Evolutionary conservation across 192 early-diverging fungal species (phyloP), one percentile per base, ranked within the genome.

Genomic region (Mortierella claussenii): DNA sequence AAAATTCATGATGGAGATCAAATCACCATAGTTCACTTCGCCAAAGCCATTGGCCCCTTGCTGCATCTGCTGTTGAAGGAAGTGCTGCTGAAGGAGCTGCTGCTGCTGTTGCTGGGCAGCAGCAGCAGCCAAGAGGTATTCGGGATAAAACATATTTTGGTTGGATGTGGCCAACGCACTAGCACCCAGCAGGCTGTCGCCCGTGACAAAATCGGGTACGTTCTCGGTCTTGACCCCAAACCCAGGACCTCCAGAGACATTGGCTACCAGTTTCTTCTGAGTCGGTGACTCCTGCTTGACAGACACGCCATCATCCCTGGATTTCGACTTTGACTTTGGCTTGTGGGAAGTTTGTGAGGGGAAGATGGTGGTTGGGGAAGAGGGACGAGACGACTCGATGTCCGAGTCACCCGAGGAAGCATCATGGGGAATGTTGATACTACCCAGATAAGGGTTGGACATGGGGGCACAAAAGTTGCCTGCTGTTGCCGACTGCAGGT

Each of bases 391-490:
- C 3, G 63, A 55, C 44, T 76, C 73, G 34, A 67, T 62, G 37
- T 76, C 73, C 10, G 73, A 76, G 37, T 76, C 73, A 5, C 73
- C 73, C 11, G 73, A 76, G n/a, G 73, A 76, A 6, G 63, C 64
- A 30, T 76, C 73, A 26, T 76, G 73, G 26, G 73, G 73, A 11
- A 76, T 76, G 28, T 76, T 76, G 53, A 76, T 76, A 49, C 73
- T 76, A 15, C 73, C 73, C n/a, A 76, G 58, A 31, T 76, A 76
- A 23, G 73, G 73, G 33, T 76, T 76, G 21, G 73, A 62, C 45
- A 76, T 61, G 18, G 73, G 73, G 1, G 51, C 31, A 20, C 64
- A 65, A 58, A 76, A 76, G 24, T 44, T 61, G 24, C 73, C 73
- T 34, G 73, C 45, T 21, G 45, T 45, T 24, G 65, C 73, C 5